These are phyloP conservation scores for Phanerodontia chrysosporium DNA, from an alignment of 768 basidiomycete species.

Conservation along the genomic window DNA sequence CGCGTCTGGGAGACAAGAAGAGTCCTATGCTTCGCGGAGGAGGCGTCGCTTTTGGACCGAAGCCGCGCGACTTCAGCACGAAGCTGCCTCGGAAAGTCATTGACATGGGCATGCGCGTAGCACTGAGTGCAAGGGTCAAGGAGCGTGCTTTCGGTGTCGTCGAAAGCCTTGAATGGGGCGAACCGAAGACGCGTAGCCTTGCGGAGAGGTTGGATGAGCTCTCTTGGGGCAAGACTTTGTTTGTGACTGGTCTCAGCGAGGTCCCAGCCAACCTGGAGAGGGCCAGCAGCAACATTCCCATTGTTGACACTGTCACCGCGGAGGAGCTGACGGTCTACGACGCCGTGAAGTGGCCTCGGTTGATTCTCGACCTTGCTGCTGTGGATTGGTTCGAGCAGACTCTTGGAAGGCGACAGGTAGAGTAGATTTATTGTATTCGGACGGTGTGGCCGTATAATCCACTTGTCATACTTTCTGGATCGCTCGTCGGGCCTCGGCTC, in stretches of 20 bases:
- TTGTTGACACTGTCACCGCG: conserved; percentile 58
- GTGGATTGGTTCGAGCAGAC: conserved; percentile 73
- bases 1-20: conserved; percentile 86
- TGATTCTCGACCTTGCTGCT: conserved; percentile 78
- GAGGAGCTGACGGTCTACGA: conserved; percentile 78
- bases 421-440: conserved; percentile 17
- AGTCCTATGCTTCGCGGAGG: conserved; percentile 88
- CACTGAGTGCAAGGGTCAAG: conserved; percentile 77
- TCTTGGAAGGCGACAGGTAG: conserved; percentile 35
- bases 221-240: conserved; percentile 70
- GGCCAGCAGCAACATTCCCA: conserved; percentile 68
- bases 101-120: conserved; percentile 89
- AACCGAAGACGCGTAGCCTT: conserved; percentile 66
- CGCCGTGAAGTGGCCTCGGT: conserved; percentile 74
- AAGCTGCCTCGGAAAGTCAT: conserved; percentile 91
- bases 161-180: conserved; percentile 65
- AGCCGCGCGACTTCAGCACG: conserved; percentile 88
- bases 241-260: conserved; percentile 61
- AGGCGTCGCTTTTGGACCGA: conserved; percentile 88
- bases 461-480: not conserved
- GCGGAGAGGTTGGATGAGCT: conserved; percentile 56
- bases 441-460: not conserved
- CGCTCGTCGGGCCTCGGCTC: not conserved
- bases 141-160: conserved; percentile 76
- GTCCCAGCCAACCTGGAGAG: conserved; percentile 54